A percentile compares a stretch with the other conserved stretches of the same genome.
These are phyloP conservation scores for Cadophora gregata DNA, from an alignment of 2,329 filamentous ascomycete species.

Conservation along the genomic window DNA sequence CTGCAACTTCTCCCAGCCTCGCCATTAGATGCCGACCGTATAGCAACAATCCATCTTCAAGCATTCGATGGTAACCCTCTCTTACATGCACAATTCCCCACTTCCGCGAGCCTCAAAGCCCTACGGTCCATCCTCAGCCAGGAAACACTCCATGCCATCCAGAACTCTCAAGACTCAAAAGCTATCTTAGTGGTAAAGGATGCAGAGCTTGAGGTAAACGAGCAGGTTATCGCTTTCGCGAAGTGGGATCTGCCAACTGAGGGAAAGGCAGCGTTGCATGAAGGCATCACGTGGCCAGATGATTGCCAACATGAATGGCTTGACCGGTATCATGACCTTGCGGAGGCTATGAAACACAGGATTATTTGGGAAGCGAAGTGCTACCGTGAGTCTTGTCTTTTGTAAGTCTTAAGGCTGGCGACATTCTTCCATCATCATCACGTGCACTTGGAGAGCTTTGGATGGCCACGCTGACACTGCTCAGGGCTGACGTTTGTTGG, in stretches of 20 bases:
- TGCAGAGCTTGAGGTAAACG: conserved; percentile 19
- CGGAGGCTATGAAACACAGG: conserved; percentile 32
- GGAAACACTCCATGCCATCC: conserved; percentile 30
- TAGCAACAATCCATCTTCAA: conserved; percentile 41
- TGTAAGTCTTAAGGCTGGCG: no score
- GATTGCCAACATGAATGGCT: conserved; percentile 32
- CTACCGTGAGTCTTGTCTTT: conserved; percentile 37
- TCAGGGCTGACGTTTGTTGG: conserved; percentile 40
- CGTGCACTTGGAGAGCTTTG: not conserved
- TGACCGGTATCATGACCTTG: conserved; percentile 33
- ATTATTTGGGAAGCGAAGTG: conserved; percentile 34
- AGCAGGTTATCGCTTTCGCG: conserved; percentile 38
- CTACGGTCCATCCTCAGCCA: conserved; percentile 32
- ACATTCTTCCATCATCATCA: not conserved
- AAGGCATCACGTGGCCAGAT: conserved; percentile 32
- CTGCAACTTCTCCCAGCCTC: conserved; percentile 33
- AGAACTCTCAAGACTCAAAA: conserved; percentile 27
- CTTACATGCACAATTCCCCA: conserved; percentile 41
- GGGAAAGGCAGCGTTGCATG: not conserved
- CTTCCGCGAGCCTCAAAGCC: conserved; percentile 26
- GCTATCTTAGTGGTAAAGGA: conserved; percentile 38
- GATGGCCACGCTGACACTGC: not conserved
- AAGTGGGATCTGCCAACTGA: conserved; percentile 40
- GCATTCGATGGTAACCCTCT: conserved; percentile 40
- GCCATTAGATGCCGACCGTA: conserved; percentile 34